Conservation (phyloP, 2,329 filamentous ascomycete genomes). For the Colletotrichum orchidophilum region DNA sequence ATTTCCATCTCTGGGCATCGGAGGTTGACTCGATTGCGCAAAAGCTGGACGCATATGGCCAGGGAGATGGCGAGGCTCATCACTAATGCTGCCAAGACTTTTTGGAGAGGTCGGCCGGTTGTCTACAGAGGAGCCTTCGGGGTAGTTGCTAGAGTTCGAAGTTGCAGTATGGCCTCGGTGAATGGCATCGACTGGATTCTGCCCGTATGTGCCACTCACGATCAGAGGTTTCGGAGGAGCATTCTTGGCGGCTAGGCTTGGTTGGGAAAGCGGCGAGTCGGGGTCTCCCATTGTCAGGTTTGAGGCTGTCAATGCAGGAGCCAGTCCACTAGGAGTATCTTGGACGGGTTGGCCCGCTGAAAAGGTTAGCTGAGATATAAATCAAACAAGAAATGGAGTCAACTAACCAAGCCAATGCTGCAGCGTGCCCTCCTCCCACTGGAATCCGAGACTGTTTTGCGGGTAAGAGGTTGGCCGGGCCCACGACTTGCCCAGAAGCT, state of each 20-base stretch:
- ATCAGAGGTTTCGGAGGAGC: not conserved
- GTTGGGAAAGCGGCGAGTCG: not conserved
- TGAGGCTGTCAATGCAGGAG: not conserved
- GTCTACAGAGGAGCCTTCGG: not conserved
- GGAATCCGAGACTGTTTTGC: conserved; percentile 39
- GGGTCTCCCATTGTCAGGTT: not conserved
- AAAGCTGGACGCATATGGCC: not conserved
- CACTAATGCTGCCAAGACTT: not conserved
- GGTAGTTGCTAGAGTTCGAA: not conserved
- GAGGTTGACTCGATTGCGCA: not conserved
- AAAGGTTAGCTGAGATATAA: not conserved
- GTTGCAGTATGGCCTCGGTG: not conserved
- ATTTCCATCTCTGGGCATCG: not conserved
- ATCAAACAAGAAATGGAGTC: not conserved
- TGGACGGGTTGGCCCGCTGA: conserved; percentile 4
- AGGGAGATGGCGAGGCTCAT: not conserved
- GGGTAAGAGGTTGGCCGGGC: not conserved
- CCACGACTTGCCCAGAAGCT: conserved; percentile 29
- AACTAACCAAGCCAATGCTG: conserved; percentile 50
- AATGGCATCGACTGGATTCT: not conserved
- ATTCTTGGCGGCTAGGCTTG: not conserved
- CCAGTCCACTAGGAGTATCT: conserved; percentile 14
- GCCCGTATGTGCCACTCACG: conserved; percentile 2
- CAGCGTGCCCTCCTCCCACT: conserved; percentile 38
- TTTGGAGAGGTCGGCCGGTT: not conserved